Conservation (phyloP, 768 basidiomycete genomes). For the Myochromella boudieri region DNA sequence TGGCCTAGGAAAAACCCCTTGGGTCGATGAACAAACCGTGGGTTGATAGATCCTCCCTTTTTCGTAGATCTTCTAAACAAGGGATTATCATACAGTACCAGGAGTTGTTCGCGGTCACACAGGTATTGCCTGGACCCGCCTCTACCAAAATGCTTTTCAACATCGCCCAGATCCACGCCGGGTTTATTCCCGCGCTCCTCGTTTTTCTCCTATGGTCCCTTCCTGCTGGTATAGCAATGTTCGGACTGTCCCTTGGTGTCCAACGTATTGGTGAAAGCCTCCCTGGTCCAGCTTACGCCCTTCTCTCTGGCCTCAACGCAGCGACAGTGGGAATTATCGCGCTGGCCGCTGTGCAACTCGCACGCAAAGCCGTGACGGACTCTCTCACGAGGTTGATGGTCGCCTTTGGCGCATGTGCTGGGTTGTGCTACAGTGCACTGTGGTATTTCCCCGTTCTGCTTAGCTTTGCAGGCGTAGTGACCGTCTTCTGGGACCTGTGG, state of each 20-base stretch:
- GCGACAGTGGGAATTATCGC: constrained; percentile 55
- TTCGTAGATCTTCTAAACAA: background rate
- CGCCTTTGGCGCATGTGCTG: constrained; percentile 40
- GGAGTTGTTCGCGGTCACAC: constrained; percentile 47
- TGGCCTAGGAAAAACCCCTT: constrained; percentile 28
- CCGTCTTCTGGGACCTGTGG: constrained; percentile 40
- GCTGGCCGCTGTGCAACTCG: constrained; percentile 50
- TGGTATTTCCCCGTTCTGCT: constrained; percentile 54
- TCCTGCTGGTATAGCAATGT: constrained; percentile 51
- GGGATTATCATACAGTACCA: constrained; percentile 28
- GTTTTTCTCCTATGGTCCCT: constrained; percentile 44
- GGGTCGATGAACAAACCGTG: constrained; percentile 43
- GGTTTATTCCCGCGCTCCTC: constrained; percentile 38
- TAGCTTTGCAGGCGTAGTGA: constrained; percentile 35
- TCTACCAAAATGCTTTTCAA: constrained; percentile 49
- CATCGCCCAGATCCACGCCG: constrained; percentile 42
- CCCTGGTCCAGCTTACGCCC: constrained; percentile 45
- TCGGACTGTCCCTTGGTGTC: constrained; percentile 43
- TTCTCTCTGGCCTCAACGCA: constrained; percentile 54
- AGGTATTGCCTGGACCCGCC: constrained; percentile 49
- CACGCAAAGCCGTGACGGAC: constrained; percentile 46
- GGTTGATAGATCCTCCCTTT: constrained; percentile 17
- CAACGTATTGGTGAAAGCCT: constrained; percentile 37
- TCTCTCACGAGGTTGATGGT: constrained; percentile 40
- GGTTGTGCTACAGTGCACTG: constrained; percentile 48